phyloP scores from a whole-genome alignment of 768 basidiomycete species.

The Favolaschia claudopus region DNA sequence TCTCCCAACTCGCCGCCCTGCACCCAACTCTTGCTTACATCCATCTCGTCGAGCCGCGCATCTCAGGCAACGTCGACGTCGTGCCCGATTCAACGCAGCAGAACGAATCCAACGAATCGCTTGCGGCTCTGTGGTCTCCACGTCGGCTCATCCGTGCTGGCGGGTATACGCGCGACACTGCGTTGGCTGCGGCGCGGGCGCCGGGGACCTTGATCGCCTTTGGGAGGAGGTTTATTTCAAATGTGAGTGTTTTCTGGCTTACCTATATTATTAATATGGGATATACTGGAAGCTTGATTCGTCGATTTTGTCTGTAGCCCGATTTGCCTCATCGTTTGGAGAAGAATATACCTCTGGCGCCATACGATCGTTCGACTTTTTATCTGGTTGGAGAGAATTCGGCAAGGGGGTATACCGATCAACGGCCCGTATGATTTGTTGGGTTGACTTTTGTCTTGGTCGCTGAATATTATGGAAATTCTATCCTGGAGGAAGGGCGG shows the following conservation, averaged over 20 bases:
- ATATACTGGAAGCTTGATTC: neutral
- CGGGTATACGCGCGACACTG: slow-evolving; percentile 37
- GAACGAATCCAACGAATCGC: slow-evolving; percentile 26
- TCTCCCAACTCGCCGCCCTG: slow-evolving; percentile 28
- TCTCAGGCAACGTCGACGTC: neutral
- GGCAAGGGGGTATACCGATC: slow-evolving; percentile 40
- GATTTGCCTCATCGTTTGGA: slow-evolving; percentile 40
- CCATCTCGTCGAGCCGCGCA: slow-evolving; percentile 42
- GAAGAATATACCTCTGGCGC: slow-evolving; percentile 28
- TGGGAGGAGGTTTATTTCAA: slow-evolving; percentile 19
- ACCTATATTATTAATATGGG: neutral
- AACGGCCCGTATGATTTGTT: too few species aligned
- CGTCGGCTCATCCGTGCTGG: slow-evolving; percentile 38
- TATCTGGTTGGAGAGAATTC: slow-evolving; percentile 32
- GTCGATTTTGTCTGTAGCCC: slow-evolving; percentile 27
- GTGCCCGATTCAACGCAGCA: neutral
- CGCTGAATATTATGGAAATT: too few species aligned
- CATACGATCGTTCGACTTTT: slow-evolving; percentile 29
- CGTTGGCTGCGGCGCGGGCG: slow-evolving; percentile 33
- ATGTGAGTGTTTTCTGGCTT: slow-evolving; percentile 20
- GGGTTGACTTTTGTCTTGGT: too few species aligned
- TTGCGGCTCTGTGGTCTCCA: slow-evolving; percentile 32
- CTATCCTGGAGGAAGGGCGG: too few species aligned
- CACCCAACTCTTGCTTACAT: slow-evolving; percentile 48
- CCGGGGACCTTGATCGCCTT: slow-evolving; percentile 10